Conservation (phyloP, 139 green algal genomes). For the Closterium sp. region DNA sequence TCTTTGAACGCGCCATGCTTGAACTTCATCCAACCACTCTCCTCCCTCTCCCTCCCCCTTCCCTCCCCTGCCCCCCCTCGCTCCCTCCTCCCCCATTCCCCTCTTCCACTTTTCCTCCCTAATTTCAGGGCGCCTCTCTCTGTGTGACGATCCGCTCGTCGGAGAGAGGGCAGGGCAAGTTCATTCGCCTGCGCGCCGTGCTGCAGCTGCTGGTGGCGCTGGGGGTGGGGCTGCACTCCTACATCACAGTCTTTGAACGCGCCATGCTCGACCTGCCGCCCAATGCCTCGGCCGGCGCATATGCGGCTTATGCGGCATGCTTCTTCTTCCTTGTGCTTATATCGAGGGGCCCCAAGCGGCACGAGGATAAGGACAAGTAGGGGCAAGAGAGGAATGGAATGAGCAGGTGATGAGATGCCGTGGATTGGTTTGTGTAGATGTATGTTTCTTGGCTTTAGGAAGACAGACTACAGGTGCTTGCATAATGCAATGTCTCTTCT, state of each 20-base stretch:
- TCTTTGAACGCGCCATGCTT: too few species aligned
- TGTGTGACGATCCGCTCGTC: neutral
- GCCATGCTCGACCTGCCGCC: neutral
- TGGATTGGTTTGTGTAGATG: too few species aligned
- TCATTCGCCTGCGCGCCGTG: neutral
- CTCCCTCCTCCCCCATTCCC: too few species aligned
- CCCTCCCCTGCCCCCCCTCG: too few species aligned
- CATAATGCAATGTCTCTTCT: too few species aligned
- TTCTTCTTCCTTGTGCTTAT: neutral
- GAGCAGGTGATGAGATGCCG: neutral
- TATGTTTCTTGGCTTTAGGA: too few species aligned
- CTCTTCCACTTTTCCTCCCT: too few species aligned
- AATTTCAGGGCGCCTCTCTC: neutral
- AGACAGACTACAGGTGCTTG: too few species aligned
- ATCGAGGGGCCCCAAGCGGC: neutral
- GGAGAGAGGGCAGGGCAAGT: neutral
- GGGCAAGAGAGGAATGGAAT: neutral
- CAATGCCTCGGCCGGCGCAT: neutral
- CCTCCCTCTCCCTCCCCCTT: too few species aligned
- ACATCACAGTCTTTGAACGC: neutral
- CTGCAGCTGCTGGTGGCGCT: neutral
- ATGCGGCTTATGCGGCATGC: neutral
- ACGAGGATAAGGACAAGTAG: neutral
- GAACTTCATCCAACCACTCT: too few species aligned
- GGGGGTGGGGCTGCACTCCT: neutral